Evolutionary conservation across 1,284 basidiomycete species (phyloP).

Genomic region (Ustilago nuda): DNA sequence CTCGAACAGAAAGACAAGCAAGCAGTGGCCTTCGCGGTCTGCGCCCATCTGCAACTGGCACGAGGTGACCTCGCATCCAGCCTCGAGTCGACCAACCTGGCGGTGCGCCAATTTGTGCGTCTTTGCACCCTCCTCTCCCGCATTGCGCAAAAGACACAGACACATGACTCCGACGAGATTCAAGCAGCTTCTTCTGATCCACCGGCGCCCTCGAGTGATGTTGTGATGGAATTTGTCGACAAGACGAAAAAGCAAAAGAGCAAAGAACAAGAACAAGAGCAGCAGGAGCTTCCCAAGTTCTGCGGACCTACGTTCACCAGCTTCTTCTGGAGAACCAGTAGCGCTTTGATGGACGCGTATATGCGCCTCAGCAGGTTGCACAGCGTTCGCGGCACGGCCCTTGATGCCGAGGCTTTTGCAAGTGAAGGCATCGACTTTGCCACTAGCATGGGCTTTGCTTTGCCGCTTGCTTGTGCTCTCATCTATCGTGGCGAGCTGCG

Average conservation of each 20-base stretch:
- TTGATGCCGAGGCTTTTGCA: slow-evolving; percentile 61
- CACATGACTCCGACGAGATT: slow-evolving; percentile 9
- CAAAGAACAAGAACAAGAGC: background rate
- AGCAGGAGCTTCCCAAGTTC: slow-evolving; percentile 37
- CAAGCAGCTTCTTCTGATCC: slow-evolving; percentile 6
- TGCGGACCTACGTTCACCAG: slow-evolving; percentile 27
- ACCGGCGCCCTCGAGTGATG: slow-evolving; percentile 27
- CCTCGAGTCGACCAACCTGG: slow-evolving; percentile 35
- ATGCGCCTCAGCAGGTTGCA: slow-evolving; percentile 48
- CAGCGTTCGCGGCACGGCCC: slow-evolving; percentile 56
- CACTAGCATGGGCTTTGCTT: slow-evolving; percentile 33
- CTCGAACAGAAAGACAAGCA: slow-evolving; percentile 39
- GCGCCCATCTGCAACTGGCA: slow-evolving; percentile 33
- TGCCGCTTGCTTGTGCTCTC: slow-evolving; percentile 44
- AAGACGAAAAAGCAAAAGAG: slow-evolving; percentile 1
- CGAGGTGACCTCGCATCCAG: slow-evolving; percentile 36
- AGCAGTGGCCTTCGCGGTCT: slow-evolving; percentile 33
- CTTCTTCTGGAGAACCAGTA: slow-evolving; percentile 40
- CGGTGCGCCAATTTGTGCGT: slow-evolving; percentile 37
- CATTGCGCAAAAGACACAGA: slow-evolving; percentile 21
- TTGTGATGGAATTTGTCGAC: slow-evolving; percentile 13
- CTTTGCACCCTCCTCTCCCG: slow-evolving; percentile 27
- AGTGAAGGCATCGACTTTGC: slow-evolving; percentile 59
- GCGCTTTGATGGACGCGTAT: slow-evolving; percentile 35
- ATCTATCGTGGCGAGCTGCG: slow-evolving; percentile 53